Evolutionary conservation across 441 rosid species (phyloP).

Genomic region (Jatropha podagrica): DNA sequence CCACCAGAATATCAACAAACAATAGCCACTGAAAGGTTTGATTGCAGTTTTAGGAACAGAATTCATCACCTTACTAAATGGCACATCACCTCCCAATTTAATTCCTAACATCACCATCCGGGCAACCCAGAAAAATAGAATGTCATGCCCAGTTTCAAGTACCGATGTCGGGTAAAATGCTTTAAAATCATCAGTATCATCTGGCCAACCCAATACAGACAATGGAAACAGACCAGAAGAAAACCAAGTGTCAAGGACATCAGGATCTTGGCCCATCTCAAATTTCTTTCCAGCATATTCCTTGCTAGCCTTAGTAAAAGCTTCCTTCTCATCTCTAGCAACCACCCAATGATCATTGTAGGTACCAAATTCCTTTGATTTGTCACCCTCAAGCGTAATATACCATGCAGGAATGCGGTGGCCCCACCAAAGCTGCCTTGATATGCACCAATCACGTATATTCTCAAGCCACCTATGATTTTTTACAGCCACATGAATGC

Average conservation of each 20-base stretch:
- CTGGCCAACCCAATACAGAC: conserved; percentile 92
- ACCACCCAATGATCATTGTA: conserved; percentile 89
- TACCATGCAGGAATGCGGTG: conserved; percentile 96
- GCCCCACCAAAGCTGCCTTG: conserved; percentile 99
- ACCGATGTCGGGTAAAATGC: conserved; percentile 90
- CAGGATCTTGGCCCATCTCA: conserved; percentile 77
- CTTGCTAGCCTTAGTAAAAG: conserved; percentile 51
- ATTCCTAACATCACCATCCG: conserved; percentile 97
- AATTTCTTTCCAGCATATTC: conserved; percentile 73
- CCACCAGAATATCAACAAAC: background rate
- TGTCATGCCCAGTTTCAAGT: conserved; percentile 95
- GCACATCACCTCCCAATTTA: conserved; percentile 84
- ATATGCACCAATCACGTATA: conserved; percentile 96
- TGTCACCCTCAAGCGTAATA: conserved; percentile 72
- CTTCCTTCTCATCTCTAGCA: conserved; percentile 71
- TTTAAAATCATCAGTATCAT: conserved; percentile 77
- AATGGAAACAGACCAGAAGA: conserved; percentile 88
- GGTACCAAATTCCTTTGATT: conserved; percentile 68
- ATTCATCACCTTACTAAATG: conserved; percentile 70
- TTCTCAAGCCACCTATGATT: conserved; percentile 88
- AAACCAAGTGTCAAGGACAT: conserved; percentile 98
- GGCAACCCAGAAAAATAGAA: conserved; percentile 96
- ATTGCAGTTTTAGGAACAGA: conserved; percentile 12
- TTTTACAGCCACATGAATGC: conserved; percentile 13
- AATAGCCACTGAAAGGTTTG: background rate